These are phyloP conservation scores for Rutstroemia sp. DNA, from an alignment of 2,329 filamentous ascomycete species.

Conservation along the genomic window DNA sequence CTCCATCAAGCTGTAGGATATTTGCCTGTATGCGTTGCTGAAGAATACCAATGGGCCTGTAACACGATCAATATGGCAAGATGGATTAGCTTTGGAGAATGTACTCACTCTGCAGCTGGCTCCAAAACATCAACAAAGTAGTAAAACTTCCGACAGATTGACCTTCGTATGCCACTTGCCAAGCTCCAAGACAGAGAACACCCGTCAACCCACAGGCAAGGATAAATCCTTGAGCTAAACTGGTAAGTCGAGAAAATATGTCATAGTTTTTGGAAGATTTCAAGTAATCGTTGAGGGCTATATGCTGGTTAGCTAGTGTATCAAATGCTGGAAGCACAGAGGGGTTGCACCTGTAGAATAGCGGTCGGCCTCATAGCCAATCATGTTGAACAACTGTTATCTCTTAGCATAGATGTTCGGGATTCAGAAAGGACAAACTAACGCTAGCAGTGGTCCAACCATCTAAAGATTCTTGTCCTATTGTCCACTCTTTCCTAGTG, in stretches of 20 bases:
- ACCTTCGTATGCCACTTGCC: conserved; percentile 31
- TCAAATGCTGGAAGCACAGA: too few relatives aligned
- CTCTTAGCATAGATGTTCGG: neutral
- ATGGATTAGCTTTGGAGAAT: conserved; percentile 2
- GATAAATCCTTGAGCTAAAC: conserved; percentile 49
- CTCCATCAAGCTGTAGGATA: conserved; percentile 52
- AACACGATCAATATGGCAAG: conserved; percentile 19
- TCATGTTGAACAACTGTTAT: conserved; percentile 44
- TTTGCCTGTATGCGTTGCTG: conserved; percentile 39
- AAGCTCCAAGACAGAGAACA: conserved; percentile 28
- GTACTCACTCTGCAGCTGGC: conserved; percentile 35
- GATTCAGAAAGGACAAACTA: conserved; percentile 9
- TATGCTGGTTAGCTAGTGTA: too few relatives aligned
- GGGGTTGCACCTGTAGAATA: conserved; percentile 33
- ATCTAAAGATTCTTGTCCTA: conserved; percentile 33
- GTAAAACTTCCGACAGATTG: conserved; percentile 54
- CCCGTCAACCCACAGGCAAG: conserved; percentile 41
- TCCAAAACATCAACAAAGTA: conserved; percentile 60
- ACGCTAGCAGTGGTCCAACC: conserved; percentile 35
- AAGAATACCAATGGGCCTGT: conserved; percentile 30
- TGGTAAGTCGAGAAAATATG: conserved; percentile 30
- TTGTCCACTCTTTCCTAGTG: conserved; percentile 30
- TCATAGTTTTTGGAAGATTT: conserved; percentile 30
- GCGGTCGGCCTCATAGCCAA: conserved; percentile 43
- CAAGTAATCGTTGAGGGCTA: conserved; percentile 33